Evolutionary conservation across 441 rosid species (phyloP).

Genomic region (Pelargonium citronellum): DNA sequence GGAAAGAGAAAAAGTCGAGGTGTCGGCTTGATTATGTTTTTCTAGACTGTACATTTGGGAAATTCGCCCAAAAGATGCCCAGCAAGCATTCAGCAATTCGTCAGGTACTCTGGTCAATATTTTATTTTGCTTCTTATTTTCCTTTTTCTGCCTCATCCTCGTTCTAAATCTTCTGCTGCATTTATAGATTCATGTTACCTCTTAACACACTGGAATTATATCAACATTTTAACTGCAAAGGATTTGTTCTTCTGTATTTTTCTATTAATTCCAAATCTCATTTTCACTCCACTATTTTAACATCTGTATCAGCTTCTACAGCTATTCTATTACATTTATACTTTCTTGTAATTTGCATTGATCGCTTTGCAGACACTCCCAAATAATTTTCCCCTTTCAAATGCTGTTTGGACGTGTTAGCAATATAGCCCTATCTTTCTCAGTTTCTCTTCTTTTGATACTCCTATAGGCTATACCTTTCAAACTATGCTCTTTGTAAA

Average conservation of each 20-base stretch:
- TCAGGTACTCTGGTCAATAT: constrained; percentile 42
- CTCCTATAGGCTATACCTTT: no score
- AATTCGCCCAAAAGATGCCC: constrained; percentile 49
- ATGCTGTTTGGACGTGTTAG: no score
- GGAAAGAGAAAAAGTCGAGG: constrained; percentile 38
- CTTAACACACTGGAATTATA: neutral
- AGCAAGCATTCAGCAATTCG: constrained; percentile 58
- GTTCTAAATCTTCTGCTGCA: neutral
- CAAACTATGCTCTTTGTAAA: no score
- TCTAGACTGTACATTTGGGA: constrained; percentile 83
- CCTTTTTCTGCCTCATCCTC: neutral
- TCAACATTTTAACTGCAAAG: neutral
- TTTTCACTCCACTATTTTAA: neutral
- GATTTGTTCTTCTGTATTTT: no score
- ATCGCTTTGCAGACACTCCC: no score
- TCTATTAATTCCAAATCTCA: neutral
- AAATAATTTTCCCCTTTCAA: no score
- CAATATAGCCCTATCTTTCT: no score
- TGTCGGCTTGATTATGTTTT: constrained; percentile 62
- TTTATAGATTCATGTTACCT: neutral
- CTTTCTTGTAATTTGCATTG: no score
- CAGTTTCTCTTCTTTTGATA: no score
- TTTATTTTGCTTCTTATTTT: no score
- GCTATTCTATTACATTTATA: neutral
- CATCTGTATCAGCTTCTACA: neutral